Conservation (phyloP, 441 rosid species). For the Hura crepitans region DNA sequence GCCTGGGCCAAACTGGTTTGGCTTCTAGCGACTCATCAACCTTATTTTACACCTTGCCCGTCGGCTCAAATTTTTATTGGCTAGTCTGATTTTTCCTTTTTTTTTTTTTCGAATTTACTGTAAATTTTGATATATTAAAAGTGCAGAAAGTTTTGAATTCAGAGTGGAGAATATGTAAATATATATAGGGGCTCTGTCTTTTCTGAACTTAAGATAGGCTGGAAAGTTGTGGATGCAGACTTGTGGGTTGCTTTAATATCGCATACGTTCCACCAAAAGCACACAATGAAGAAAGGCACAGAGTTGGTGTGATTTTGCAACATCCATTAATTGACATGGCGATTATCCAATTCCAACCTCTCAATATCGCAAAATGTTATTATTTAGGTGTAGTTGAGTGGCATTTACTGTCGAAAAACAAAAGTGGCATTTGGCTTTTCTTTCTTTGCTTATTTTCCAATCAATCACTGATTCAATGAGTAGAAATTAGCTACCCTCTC, state of each 20-base stretch:
- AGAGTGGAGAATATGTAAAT: background rate
- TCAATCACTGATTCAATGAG: background rate
- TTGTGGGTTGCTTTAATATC: background rate
- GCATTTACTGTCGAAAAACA: no score
- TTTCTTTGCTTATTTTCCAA: background rate
- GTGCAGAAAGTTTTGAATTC: no score
- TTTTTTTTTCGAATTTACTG: background rate
- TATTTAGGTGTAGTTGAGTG: background rate
- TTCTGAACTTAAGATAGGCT: background rate
- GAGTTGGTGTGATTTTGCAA: background rate
- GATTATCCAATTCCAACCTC: background rate
- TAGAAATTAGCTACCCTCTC: no score
- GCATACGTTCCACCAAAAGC: background rate
- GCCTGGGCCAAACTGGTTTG: constrained; percentile 27
- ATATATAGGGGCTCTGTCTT: background rate
- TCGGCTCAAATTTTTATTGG: constrained; percentile 14
- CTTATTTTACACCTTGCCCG: constrained; percentile 23
- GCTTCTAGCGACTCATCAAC: constrained; percentile 21
- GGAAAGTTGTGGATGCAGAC: constrained; percentile 7
- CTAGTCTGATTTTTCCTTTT: background rate
- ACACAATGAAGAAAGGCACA: background rate
- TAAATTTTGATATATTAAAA: no score
- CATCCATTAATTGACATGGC: background rate
- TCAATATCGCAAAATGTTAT: background rate
- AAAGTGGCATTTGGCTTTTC: background rate